phyloP scores from a whole-genome alignment of 2,329 filamentous ascomycete genomes.

The Diaporthe vaccinii region DNA sequence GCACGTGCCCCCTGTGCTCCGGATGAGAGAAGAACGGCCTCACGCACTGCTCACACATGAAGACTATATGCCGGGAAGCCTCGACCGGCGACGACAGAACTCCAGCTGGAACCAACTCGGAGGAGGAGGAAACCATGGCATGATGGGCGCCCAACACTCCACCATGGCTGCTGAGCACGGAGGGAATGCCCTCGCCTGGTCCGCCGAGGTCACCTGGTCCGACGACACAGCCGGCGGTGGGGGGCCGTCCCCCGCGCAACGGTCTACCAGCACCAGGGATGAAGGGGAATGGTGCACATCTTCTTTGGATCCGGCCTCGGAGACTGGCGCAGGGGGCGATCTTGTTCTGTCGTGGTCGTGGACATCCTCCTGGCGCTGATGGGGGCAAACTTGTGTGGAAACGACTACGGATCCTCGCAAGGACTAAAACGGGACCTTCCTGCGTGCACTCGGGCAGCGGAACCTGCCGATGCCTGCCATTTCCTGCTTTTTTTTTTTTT shows the following conservation, averaged over 20 bases:
- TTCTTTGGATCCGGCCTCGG: neutral
- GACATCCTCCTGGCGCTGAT: constrained; percentile 13
- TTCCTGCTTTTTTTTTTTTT: neutral
- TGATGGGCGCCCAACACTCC: neutral
- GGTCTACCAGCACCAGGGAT: neutral
- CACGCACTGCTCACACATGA: neutral
- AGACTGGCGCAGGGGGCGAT: neutral
- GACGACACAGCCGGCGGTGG: neutral
- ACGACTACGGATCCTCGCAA: neutral
- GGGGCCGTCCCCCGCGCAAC: neutral
- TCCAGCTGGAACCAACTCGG: neutral
- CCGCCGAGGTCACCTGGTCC: constrained; percentile 9
- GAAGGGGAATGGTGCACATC: neutral
- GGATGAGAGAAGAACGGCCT: constrained; percentile 6
- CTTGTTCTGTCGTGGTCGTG: neutral
- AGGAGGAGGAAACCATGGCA: neutral
- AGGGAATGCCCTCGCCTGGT: neutral
- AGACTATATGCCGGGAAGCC: too few species aligned
- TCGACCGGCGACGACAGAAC: neutral
- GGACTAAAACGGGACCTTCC: neutral
- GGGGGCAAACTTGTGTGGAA: too few species aligned
- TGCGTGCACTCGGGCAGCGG: neutral
- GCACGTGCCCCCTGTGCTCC: constrained; percentile 69
- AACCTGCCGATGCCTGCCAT: neutral
- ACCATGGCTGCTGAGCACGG: neutral